Evolutionary conservation across 805 yeast species (phyloP), one percentile per base, ranked within the genome.

Genomic region (Nakazawaea wyomingensis): DNA sequence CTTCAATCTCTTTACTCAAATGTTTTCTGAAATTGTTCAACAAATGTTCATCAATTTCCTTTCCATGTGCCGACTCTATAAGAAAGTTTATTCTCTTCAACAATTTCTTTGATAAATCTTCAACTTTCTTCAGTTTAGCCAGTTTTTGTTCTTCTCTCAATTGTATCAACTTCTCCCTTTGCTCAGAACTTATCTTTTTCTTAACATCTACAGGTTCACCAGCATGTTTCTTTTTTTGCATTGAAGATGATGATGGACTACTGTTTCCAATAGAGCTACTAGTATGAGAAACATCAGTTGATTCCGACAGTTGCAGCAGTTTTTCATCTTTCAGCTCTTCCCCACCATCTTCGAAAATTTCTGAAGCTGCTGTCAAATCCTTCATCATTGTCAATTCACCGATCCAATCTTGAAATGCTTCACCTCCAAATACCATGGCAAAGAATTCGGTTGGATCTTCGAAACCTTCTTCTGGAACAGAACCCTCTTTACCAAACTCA

Each of bases 351-450:
- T 63, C 52, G 8, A 44, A 26, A 44, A 76, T 55, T 45, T 76
- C 80, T 47, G 75, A 73, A 37, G 76, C 66, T 58, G 82, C 80
- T 32, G 83, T 74, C 57, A 93, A 65, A 52, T 89, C 95, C 54
- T 78, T 79, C 56, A 93, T 62, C 59, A 90, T 69, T 22, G 89
- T 76, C 48, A 89, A 65, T 59, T 93, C 96, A 4, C 99, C 99
- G 53, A 91, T 86, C 72, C 89, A 82, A 38, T 82, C 81, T 27
- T 70, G 74, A 62, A 90, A 89, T 2, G 93, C 95, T 44, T 85
- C 95, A 38, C 96, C 96, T 35, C 96, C 96, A 62, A 89, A 82
- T 46, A 82, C 81, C 66, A 72, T 72, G 4, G 82, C 70, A 57
- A 82, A 82, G 52, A 80, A 79, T 55, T 82, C 88, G 33, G 76